phyloP scores from a whole-genome alignment of 768 basidiomycete genomes.

The Hydnomerulius pinastri region DNA sequence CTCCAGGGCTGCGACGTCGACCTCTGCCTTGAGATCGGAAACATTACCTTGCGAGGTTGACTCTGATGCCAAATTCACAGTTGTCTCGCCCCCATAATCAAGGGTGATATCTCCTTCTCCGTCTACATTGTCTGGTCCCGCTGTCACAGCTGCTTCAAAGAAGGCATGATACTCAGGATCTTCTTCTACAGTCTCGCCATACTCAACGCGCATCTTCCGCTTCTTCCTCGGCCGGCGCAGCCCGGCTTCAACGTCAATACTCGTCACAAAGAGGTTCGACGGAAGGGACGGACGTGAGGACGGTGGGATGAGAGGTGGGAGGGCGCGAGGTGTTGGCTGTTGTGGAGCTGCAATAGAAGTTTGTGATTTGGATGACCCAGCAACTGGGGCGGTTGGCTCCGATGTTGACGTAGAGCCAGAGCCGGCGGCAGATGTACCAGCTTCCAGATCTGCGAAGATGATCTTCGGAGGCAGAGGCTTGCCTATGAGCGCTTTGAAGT shows the following conservation, averaged over 20 bases:
- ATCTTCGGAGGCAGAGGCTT: conserved; percentile 51
- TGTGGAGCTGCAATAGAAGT: background rate
- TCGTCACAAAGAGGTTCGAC: conserved; percentile 67
- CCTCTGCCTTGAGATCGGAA: background rate
- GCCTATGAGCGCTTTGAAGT: conserved; percentile 56
- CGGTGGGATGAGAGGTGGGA: conserved; percentile 55
- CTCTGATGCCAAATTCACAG: background rate
- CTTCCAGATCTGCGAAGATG: conserved; percentile 41
- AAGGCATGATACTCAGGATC: conserved; percentile 7
- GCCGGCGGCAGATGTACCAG: background rate
- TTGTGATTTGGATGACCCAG: conserved; percentile 9
- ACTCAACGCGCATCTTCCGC: conserved; percentile 37
- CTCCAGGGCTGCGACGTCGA: conserved; percentile 11
- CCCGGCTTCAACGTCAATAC: conserved; percentile 65
- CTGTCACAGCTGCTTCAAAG: background rate
- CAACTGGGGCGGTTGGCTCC: background rate
- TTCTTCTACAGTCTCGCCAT: conserved; percentile 20
- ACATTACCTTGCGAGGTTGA: background rate
- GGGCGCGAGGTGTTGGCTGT: conserved; percentile 6
- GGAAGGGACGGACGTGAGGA: conserved; percentile 63
- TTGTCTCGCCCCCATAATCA: conserved; percentile 12
- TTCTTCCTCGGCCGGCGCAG: conserved; percentile 36
- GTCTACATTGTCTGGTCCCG: background rate
- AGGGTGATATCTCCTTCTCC: background rate
- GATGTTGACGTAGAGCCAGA: background rate